These are phyloP conservation scores for Aspergillus asperescens DNA, from an alignment of 495 filamentous ascomycete genomes.

Conservation along the genomic window DNA sequence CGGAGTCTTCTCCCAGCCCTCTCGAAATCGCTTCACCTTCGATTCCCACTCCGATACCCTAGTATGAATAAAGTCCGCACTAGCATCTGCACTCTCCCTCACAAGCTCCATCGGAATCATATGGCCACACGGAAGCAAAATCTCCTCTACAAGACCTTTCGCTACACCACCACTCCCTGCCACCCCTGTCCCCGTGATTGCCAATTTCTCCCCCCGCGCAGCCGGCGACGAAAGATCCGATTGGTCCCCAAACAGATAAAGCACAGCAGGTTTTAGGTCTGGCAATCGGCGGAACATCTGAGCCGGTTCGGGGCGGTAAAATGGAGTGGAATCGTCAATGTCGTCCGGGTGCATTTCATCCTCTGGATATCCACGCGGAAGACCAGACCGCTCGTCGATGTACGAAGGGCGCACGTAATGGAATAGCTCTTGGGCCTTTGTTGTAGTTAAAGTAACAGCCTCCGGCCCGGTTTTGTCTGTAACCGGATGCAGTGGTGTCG, in stretches of 20 bases:
- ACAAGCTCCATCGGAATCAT: slow-evolving; percentile 15
- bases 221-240: slow-evolving; percentile 47
- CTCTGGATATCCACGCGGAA: slow-evolving; percentile 6
- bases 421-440: slow-evolving; percentile 56
- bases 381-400: slow-evolving; percentile 13
- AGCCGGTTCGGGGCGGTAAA: slow-evolving; percentile 62
- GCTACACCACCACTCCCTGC: slow-evolving; percentile 61
- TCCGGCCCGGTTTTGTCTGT: slow-evolving; percentile 17
- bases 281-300: slow-evolving; percentile 49
- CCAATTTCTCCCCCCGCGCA: slow-evolving; percentile 49
- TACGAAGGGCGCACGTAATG: slow-evolving; percentile 27
- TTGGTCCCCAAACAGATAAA: slow-evolving; percentile 65
- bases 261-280: slow-evolving; percentile 55
- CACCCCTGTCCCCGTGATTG: slow-evolving; percentile 51
- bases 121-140: slow-evolving; percentile 8
- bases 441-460: slow-evolving; percentile 52
- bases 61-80: slow-evolving; percentile 1
- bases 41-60: neutral
- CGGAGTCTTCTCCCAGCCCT: neutral
- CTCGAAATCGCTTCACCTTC: neutral
- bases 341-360: slow-evolving; percentile 27
- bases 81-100: neutral
- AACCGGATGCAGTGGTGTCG: slow-evolving; percentile 42
- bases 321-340: slow-evolving; percentile 35
- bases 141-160: slow-evolving; percentile 49